Percentiles rank a stretch among this genome's conserved stretches.
Conservation (phyloP, 2,329 filamentous ascomycete genomes). For the Aspergillus sp. region DNA sequence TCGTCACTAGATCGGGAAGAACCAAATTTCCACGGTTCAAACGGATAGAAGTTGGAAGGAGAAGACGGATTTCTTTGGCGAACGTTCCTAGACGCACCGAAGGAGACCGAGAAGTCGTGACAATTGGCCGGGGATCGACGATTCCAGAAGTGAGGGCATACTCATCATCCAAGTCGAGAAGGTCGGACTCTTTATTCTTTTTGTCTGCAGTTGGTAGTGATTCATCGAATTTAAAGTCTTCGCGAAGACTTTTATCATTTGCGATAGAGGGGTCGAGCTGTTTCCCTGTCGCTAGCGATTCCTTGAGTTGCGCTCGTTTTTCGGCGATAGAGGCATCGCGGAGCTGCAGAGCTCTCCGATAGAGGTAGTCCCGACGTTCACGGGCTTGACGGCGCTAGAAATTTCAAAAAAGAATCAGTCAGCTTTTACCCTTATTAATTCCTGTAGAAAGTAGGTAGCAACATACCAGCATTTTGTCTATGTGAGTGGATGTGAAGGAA, state of each 20-base stretch:
- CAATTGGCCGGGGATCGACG: conserved; percentile 81
- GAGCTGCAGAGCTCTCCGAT: conserved; percentile 81
- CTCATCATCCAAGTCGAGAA: conserved; percentile 85
- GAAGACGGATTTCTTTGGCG: conserved; percentile 82
- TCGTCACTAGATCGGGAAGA: conserved; percentile 78
- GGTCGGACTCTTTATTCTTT: conserved; percentile 76
- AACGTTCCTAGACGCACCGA: conserved; percentile 83
- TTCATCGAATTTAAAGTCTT: conserved; percentile 94
- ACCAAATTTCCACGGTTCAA: conserved; percentile 91
- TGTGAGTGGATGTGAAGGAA: conserved; percentile 9
- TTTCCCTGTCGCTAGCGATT: conserved; percentile 84
- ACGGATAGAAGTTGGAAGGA: conserved; percentile 81
- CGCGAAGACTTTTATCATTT: conserved; percentile 78
- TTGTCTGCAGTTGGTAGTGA: conserved; percentile 60
- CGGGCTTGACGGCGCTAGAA: conserved; percentile 68
- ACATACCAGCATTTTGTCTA: conserved; percentile 34
- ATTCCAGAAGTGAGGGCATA: conserved; percentile 89
- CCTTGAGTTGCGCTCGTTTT: conserved; percentile 82
- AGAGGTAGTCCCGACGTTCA: conserved; percentile 83
- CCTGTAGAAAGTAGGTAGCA: background rate
- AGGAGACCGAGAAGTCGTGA: conserved; percentile 88
- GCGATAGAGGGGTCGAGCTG: conserved; percentile 78
- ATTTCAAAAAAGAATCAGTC: background rate
- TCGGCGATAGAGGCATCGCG: conserved; percentile 90
- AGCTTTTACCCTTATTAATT: background rate